A percentile compares a stretch with the other conserved stretches of the same genome.
Evolutionary conservation across 2,329 filamentous ascomycete genomes (phyloP).

Genomic region (Xylaria sp.): DNA sequence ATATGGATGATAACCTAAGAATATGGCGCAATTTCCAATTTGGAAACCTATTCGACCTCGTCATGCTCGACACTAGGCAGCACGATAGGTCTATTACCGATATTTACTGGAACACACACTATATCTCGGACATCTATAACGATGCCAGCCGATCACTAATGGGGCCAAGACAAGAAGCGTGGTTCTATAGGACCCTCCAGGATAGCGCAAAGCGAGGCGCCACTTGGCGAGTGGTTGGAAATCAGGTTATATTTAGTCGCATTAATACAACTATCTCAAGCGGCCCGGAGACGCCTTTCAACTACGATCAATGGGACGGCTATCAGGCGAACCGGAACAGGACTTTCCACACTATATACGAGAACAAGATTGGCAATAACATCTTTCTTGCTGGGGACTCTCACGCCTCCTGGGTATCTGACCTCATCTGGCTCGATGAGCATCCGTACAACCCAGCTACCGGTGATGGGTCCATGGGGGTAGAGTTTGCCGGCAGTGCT

Average conservation of each 20-base stretch:
- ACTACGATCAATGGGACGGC: slow-evolving; percentile 56
- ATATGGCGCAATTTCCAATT: slow-evolving; percentile 72
- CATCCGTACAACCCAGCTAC: slow-evolving; percentile 51
- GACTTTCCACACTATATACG: slow-evolving; percentile 63
- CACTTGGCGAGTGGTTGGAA: slow-evolving; percentile 73
- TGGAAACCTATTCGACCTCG: slow-evolving; percentile 67
- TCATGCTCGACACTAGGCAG: slow-evolving; percentile 72
- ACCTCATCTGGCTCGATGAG: slow-evolving; percentile 55
- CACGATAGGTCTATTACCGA: slow-evolving; percentile 71
- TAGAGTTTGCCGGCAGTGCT: slow-evolving; percentile 62
- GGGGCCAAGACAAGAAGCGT: slow-evolving; percentile 74
- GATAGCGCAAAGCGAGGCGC: slow-evolving; percentile 65
- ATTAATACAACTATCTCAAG: slow-evolving; percentile 42
- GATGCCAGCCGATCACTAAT: slow-evolving; percentile 72
- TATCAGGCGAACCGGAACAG: slow-evolving; percentile 65
- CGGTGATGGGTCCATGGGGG: slow-evolving; percentile 53
- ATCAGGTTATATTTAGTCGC: slow-evolving; percentile 67
- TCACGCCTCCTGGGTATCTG: slow-evolving; percentile 63
- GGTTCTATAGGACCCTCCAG: slow-evolving; percentile 68
- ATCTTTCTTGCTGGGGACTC: slow-evolving; percentile 67
- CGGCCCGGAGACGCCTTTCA: slow-evolving; percentile 46
- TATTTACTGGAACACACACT: slow-evolving; percentile 65
- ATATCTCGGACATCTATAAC: slow-evolving; percentile 57
- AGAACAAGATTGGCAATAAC: slow-evolving; percentile 68
- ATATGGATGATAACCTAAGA: slow-evolving; percentile 71